A percentile compares a stretch with the other conserved stretches of the same genome.
These are phyloP conservation scores for Heracleum sosnowskyi DNA, from an alignment of 129 eudicot genomes.

Conservation along the genomic window DNA sequence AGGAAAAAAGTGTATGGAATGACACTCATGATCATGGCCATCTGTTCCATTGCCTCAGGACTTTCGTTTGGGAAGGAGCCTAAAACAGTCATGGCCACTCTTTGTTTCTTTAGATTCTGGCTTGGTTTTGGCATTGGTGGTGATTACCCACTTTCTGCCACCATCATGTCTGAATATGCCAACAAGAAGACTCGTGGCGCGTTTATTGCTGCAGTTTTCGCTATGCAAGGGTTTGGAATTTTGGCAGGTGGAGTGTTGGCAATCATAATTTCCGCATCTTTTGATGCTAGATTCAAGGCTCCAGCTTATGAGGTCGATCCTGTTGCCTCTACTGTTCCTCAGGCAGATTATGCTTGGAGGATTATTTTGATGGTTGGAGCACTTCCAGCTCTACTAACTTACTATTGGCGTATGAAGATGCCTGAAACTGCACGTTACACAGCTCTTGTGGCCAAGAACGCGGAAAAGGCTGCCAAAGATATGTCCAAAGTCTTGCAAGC, in stretches of 20 bases:
- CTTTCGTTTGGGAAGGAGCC: conserved; percentile 45
- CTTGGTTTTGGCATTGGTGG: conserved; percentile 60
- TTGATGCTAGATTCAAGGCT: conserved; percentile 28
- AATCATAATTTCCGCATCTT: conserved; percentile 23
- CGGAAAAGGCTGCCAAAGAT: conserved; percentile 40
- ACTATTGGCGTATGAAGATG: conserved; percentile 56
- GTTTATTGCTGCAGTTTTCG: conserved; percentile 56
- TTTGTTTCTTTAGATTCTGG: conserved; percentile 58
- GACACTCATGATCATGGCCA: conserved; percentile 46
- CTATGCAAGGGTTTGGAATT: conserved; percentile 60
- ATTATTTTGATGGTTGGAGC: conserved; percentile 47
- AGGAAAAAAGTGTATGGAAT: conserved; percentile 48
- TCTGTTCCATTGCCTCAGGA: conserved; percentile 44
- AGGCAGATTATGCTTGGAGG: conserved; percentile 52
- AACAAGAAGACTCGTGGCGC: conserved; percentile 50
- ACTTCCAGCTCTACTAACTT: conserved; percentile 40
- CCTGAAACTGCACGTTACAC: conserved; percentile 57
- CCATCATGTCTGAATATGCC: conserved; percentile 57
- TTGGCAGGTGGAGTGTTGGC: conserved; percentile 49
- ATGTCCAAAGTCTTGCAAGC: conserved; percentile 43
- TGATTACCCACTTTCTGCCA: conserved; percentile 54
- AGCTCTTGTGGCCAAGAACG: conserved; percentile 38
- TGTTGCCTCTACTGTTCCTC: conserved; percentile 27
- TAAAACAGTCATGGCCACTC: conserved; percentile 45
- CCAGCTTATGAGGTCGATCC: conserved; percentile 41